Evolutionary conservation across 2,329 filamentous ascomycete species (phyloP), one percentile per base, ranked within the genome.

Genomic region (Fusarium napiforme): DNA sequence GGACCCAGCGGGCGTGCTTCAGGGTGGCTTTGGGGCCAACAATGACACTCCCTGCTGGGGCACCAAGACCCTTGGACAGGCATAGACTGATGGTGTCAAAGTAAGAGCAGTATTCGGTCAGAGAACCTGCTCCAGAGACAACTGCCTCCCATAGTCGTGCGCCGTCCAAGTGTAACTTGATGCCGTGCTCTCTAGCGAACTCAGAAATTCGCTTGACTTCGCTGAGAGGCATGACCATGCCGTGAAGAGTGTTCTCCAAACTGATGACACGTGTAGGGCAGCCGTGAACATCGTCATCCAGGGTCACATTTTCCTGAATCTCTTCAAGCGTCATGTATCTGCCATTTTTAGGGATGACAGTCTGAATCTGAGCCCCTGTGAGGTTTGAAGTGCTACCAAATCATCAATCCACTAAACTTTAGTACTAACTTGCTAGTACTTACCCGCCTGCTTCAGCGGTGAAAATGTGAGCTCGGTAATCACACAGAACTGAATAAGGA

Each of bases 241-340:
- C 95, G 62, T 90, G 89, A 56, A 97, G 87, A 2, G 95, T 97
- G 80, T 97, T 97, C 79, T 98, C 95, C 53, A 97, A 85, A 70
- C 89, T 91, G 74, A 98, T 93, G 57, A 97, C 88, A 49, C 89
- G 89, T 1, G 95, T 97, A 0, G 95, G 94, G 77, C 93, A 95
- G 37, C 87, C 85, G 80, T 97, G 94, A 26, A 96, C 88, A 75
- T 97, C 90, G 61, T 93, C 88, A 72, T 87, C 85, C 1, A 95
- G 79, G 1, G 92, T 86, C 9, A 89, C 89, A 71, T 93, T 84
- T 69, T 89, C 87, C 78, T 91, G 82, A 19, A 97, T 83, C 77
- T 97, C 95, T 76, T 93, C 91, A 15, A 96, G 85, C 0, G 93
- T 95, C 46, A 97, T 84, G 79, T 97, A 89, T 21, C 87, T 84